Evolutionary conservation across 768 basidiomycete species (phyloP).

Genomic region (Amanita muscaria): DNA sequence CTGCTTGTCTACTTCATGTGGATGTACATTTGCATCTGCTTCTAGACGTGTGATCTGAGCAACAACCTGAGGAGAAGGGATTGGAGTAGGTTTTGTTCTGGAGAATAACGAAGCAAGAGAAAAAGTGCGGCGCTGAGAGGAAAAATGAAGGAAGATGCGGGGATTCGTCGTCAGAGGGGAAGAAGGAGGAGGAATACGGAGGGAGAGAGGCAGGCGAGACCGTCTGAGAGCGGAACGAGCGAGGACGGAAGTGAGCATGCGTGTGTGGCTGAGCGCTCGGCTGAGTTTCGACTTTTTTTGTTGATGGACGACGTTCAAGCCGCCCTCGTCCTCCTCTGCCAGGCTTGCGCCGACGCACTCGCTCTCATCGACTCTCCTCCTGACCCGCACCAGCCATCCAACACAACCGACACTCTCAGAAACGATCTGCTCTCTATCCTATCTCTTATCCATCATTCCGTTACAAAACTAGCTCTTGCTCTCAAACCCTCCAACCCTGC

Average conservation of each 20-base stretch:
- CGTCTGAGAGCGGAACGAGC: slow-evolving; percentile 8
- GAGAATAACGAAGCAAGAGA: slow-evolving; percentile 39
- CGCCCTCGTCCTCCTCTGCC: slow-evolving; percentile 27
- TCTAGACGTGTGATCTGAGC: slow-evolving; percentile 68
- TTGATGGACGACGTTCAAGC: slow-evolving; percentile 1
- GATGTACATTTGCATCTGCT: slow-evolving; percentile 67
- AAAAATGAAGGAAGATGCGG: too few relatives aligned
- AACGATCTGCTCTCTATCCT: slow-evolving; percentile 52
- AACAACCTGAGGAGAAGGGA: slow-evolving; percentile 56
- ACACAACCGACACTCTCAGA: slow-evolving; percentile 26
- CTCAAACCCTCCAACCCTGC: slow-evolving; percentile 51
- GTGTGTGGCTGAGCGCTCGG: not conserved
- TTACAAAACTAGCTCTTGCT: slow-evolving; percentile 55
- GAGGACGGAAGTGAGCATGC: too few relatives aligned
- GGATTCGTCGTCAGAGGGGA: not conserved
- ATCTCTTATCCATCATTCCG: slow-evolving; percentile 42
- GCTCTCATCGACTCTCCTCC: not conserved
- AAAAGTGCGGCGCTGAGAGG: slow-evolving; percentile 23
- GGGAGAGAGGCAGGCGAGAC: slow-evolving; percentile 6
- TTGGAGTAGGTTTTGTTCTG: slow-evolving; percentile 33
- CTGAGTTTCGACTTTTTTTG: not conserved
- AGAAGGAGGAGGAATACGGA: not conserved
- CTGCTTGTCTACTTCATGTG: slow-evolving; percentile 62
- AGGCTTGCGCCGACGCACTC: slow-evolving; percentile 25
- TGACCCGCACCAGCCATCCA: not conserved